Base-by-base conservation (phyloP, 495 filamentous ascomycete genomes). In the Clohesyomyces aquaticus region DNA sequence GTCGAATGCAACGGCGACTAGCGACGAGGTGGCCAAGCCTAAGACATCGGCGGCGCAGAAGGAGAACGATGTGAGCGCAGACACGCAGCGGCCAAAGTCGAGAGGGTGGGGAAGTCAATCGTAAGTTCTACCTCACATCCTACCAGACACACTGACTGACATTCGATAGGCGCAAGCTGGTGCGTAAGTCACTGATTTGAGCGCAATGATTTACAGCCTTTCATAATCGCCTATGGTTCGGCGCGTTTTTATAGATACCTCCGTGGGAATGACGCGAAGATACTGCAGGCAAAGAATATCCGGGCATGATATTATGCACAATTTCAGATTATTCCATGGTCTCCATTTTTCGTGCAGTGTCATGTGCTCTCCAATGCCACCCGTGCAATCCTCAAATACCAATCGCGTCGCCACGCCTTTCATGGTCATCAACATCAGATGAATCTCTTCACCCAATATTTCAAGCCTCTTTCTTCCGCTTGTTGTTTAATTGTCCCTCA, bases 81-180 rank as follows among this genome's bases (percentile, higher is more conserved):
- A 28, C 2, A 35, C 29, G 1, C 41, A 23, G 23, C 46, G 59
- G 10, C 59, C 48, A 49, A 61, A 61, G 59, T 53, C 47, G 25
- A 45, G 59, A 18, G 59, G 59, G 14, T 61, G 59, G 59, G 49
- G 29, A n/a, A 47, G 19, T 61, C 32, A 38, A 38, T 61, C 59
- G 59, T 61, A 61, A 51, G 59, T 61, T 4, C 27, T 22, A 14
- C 4, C 11, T 16, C 19, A 26, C 4, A 27, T 28, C 14, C 10
- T 18, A 2, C 19, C 26, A 6, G 10, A 26, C 16, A 6, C 19
- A 12, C 4, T 23, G 16, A 26, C 48, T 53, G 32, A 54, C 22
- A 22, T 35, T 9, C 1, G n/a, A 9, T 25, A 61, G 59, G 21
- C 59, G 59, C 9, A 61, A 55, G 49, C 32, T 61, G 16, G 48